A percentile compares a stretch with the other conserved stretches of the same genome.
phyloP scores from a whole-genome alignment of 2,329 filamentous ascomycete species.

The Monilinia vaccinii-corymbosi region DNA sequence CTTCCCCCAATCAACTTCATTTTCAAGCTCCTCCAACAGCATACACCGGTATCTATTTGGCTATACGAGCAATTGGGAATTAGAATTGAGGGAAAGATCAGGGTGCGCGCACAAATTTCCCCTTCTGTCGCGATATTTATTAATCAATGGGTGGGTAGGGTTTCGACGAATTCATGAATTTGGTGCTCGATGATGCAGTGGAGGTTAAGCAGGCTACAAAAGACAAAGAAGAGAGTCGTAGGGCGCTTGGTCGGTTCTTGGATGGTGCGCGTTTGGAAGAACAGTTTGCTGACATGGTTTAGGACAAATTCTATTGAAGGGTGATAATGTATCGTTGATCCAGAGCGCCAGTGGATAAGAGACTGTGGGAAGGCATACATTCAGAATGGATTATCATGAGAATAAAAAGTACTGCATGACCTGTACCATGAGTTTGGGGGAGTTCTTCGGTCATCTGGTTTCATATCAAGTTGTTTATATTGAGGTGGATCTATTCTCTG shows the following conservation, averaged over 20 bases:
- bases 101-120: conserved; percentile 46
- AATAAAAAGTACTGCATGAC: conserved; percentile 16
- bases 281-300: conserved; percentile 15
- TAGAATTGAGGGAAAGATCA: conserved; percentile 91
- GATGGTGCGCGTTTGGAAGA: conserved; percentile 5
- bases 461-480: conserved; percentile 7
- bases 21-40: conserved; percentile 74
- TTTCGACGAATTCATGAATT: conserved; percentile 99
- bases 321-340: conserved; percentile 57
- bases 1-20: conserved; percentile 80
- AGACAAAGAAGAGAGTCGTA: conserved; percentile 68
- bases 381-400: conserved; percentile 15
- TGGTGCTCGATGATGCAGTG: conserved; percentile 90
- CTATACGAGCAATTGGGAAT: conserved; percentile 92
- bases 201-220: conserved; percentile 84
- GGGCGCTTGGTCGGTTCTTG: conserved; percentile 61
- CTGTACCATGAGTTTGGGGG: conserved; percentile 8
- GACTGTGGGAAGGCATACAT: conserved; percentile 20
- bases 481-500: conserved; percentile 12
- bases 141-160: conserved; percentile 46
- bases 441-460: conserved; percentile 11
- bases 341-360: conserved; percentile 34
- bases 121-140: neutral
- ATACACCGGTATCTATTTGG: conserved; percentile 87
- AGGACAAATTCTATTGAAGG: conserved; percentile 60